Evolutionary conservation across 495 filamentous ascomycete genomes (phyloP).

Genomic region (Penicillium tannophilum): DNA sequence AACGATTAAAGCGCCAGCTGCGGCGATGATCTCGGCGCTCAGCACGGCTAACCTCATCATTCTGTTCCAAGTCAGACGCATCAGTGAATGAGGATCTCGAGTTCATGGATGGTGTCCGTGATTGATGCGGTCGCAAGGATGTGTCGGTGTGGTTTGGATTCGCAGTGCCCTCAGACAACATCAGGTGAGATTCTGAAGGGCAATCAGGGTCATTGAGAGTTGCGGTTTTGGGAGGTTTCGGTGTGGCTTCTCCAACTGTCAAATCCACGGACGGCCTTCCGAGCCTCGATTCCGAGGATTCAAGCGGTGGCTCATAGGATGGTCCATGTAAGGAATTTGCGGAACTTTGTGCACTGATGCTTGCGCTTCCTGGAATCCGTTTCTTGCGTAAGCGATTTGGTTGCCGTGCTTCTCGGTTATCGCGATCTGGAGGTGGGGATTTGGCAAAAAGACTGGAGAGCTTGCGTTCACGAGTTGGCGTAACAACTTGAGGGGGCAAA

Average conservation of each 20-base stretch:
- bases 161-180: constrained; percentile 20
- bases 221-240: constrained; percentile 30
- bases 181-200: constrained; percentile 25
- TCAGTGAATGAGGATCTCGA: constrained; percentile 76
- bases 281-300: constrained; percentile 20
- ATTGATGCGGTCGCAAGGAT: constrained; percentile 62
- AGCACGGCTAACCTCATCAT: constrained; percentile 60
- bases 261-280: constrained; percentile 22
- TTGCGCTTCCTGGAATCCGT: constrained; percentile 68
- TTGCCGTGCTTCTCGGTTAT: constrained; percentile 60
- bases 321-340: constrained; percentile 65
- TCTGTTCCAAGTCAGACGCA: constrained; percentile 72
- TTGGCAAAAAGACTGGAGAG: constrained; percentile 68
- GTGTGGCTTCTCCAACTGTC: constrained; percentile 36
- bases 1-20: constrained; percentile 70
- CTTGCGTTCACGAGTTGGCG: constrained; percentile 71
- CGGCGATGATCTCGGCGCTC: constrained; percentile 63
- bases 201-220: constrained; percentile 25
- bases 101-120: constrained; percentile 68
- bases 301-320: constrained; percentile 28
- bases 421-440: constrained; percentile 57
- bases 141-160: constrained; percentile 40
- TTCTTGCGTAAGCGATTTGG: constrained; percentile 89
- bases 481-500: constrained; percentile 48
- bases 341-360: constrained; percentile 85